Conservation (phyloP, 495 filamentous ascomycete species). For the Cercophora samala region DNA sequence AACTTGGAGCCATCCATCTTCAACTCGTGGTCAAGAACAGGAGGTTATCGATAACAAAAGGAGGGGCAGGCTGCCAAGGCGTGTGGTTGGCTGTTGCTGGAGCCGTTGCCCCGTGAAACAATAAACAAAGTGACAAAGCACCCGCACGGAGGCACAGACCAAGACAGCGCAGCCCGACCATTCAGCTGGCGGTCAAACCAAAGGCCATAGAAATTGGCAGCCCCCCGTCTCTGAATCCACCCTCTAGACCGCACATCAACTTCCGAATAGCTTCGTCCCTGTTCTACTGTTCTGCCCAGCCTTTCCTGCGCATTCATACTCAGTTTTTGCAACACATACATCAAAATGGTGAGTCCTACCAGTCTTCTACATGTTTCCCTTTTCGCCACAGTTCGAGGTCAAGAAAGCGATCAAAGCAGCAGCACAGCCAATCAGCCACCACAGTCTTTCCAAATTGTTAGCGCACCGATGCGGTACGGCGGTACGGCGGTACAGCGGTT, state of each 20-base stretch:
- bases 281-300: neutral
- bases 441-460: slow-evolving; percentile 25
- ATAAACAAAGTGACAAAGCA: slow-evolving; percentile 17
- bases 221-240: slow-evolving; percentile 12
- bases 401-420: slow-evolving; percentile 22
- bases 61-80: neutral
- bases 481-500: neutral
- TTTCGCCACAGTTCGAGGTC: slow-evolving; percentile 27
- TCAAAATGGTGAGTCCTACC: slow-evolving; percentile 23
- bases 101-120: slow-evolving; percentile 20
- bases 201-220: slow-evolving; percentile 10
- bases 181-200: neutral
- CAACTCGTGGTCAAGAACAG: too few relatives aligned
- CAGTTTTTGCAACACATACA: slow-evolving; percentile 1
- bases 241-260: slow-evolving; percentile 27
- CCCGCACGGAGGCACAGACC: slow-evolving; percentile 4
- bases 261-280: slow-evolving; percentile 25
- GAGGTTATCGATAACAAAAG: neutral
- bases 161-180: neutral
- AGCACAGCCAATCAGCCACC: slow-evolving; percentile 16
- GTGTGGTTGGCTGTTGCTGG: neutral
- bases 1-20: too few relatives aligned
- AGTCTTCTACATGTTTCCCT: slow-evolving; percentile 13
- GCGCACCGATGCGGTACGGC: slow-evolving; percentile 19
- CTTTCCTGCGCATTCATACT: neutral